Percentiles rank a stretch among this genome's conserved stretches.
Conservation (phyloP, 2,329 filamentous ascomycete genomes). For the Talaromyces amestolkiae region DNA sequence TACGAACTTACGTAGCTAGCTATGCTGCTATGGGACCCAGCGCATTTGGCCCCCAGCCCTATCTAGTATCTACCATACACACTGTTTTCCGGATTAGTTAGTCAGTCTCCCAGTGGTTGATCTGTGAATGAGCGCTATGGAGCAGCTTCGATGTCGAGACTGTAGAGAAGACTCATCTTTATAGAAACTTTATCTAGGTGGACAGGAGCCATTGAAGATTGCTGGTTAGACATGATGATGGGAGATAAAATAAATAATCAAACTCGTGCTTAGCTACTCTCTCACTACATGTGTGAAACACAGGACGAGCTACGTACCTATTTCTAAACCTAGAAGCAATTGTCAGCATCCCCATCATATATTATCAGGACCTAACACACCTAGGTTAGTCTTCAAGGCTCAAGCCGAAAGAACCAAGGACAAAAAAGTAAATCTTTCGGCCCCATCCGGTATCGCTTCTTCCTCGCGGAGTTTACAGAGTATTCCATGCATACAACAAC, state of each 20-base stretch:
- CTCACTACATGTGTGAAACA: too few species aligned
- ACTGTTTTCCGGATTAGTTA: not conserved
- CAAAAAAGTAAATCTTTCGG: too few species aligned
- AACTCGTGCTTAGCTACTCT: too few species aligned
- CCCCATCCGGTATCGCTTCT: too few species aligned
- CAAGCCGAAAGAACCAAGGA: too few species aligned
- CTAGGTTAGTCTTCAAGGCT: too few species aligned
- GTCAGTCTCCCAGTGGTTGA: not conserved
- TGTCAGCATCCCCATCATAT: too few species aligned
- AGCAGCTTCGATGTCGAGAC: not conserved
- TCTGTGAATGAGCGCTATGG: not conserved
- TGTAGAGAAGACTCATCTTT: not conserved
- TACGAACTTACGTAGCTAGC: not conserved
- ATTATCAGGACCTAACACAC: too few species aligned
- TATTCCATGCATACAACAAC: not conserved
- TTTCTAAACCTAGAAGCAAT: too few species aligned
- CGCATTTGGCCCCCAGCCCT: constrained; percentile 1
- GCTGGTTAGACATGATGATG: not conserved
- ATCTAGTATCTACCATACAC: not conserved
- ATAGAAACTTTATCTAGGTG: not conserved
- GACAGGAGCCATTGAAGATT: not conserved
- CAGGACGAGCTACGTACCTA: too few species aligned
- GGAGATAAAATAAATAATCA: not conserved
- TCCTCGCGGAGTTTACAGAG: not conserved
- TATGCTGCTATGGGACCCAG: not conserved